Base-by-base conservation (phyloP, 768 basidiomycete genomes). In the Myochromella boudieri region DNA sequence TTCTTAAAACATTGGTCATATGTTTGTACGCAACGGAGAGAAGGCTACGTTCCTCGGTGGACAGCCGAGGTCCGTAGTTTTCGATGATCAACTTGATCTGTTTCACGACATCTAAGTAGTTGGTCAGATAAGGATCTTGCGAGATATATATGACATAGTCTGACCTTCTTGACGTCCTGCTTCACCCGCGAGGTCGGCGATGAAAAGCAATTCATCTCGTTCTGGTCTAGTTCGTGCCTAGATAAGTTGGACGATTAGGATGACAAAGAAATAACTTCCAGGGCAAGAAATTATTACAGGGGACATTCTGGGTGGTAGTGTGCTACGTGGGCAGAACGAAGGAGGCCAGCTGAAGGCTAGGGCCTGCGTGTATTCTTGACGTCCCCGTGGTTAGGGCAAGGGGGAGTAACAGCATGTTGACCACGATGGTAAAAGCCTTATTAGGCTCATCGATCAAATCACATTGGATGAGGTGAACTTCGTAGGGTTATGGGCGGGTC, bases 1-100 rank as follows among this genome's bases (percentile, higher is more conserved):
- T 85, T 45, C 91, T 84, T 49, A 91, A 80, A 15, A 76, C 80
- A 58, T 90, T 89, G 15, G 90, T 95, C 53, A 87, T 73, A 65
- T 92, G 92, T 77, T 94, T 95, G 75, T 91, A 93, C 21, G 91
- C 91, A 50, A 92, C 81, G 3, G 91, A 93, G 47, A 93, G 79
- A 27, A 94, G 76, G 66, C 89, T 93, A 58, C 91, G 87, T 69
- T 94, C 91, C 62, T 94, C 91, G 54, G 86, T 77, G 39, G 84
- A 82, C 53, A 92, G 78, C 48, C 76, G 80, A 48, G 82, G 78
- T 56, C 84, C 82, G 55, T 81, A 81, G 37, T 78, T 73, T 44
- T 80, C 76, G 63, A 85, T 80, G 52, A 91, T 79, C 32, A 71
- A 66, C 74, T 91, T 92, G 71, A 92, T 83, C 68, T 88, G 84